These are phyloP conservation scores for Aspergillus quadrilineatus DNA, from an alignment of 2,329 filamentous ascomycete species.

Conservation along the genomic window DNA sequence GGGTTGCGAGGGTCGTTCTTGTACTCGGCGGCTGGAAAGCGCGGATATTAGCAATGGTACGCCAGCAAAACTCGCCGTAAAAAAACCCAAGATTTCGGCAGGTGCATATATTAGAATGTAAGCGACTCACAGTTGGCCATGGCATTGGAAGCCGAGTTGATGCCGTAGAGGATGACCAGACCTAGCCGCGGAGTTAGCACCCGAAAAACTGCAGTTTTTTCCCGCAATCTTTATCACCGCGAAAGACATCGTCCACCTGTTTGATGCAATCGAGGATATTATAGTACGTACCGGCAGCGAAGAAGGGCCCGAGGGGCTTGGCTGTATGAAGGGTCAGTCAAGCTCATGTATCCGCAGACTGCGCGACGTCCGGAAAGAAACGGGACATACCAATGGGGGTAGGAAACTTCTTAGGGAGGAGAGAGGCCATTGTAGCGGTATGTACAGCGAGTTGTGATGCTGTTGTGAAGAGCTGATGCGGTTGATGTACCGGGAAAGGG, in stretches of 20 bases:
- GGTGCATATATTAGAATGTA: not conserved
- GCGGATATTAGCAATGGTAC: slow-evolving; percentile 21
- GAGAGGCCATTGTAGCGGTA: slow-evolving; percentile 63
- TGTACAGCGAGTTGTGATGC: slow-evolving; percentile 29
- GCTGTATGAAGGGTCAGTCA: slow-evolving; percentile 56
- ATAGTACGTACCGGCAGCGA: slow-evolving; percentile 76
- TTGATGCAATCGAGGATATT: not conserved
- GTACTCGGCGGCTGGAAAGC: slow-evolving; percentile 74
- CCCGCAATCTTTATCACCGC: not conserved
- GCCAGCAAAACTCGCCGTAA: not conserved
- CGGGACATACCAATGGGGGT: slow-evolving; percentile 68
- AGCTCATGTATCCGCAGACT: slow-evolving; percentile 10
- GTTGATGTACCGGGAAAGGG: slow-evolving; percentile 31
- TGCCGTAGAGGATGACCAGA: slow-evolving; percentile 81
- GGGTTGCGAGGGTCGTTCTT: slow-evolving; percentile 93
- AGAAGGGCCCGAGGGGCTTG: slow-evolving; percentile 90
- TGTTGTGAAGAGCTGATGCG: slow-evolving; percentile 22
- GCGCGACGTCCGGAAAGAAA: not conserved
- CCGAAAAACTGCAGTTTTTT: slow-evolving; percentile 1
- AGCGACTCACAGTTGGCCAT: slow-evolving; percentile 72
- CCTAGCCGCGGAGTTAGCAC: slow-evolving; percentile 53
- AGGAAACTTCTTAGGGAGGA: slow-evolving; percentile 82
- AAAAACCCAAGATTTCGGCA: not conserved
- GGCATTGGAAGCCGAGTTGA: slow-evolving; percentile 77
- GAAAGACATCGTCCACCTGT: not conserved